A percentile compares a stretch with the other conserved stretches of the same genome.
Evolutionary conservation across 164 flowering plant species (phyloP).

Genomic region (Sextonia rubra): DNA sequence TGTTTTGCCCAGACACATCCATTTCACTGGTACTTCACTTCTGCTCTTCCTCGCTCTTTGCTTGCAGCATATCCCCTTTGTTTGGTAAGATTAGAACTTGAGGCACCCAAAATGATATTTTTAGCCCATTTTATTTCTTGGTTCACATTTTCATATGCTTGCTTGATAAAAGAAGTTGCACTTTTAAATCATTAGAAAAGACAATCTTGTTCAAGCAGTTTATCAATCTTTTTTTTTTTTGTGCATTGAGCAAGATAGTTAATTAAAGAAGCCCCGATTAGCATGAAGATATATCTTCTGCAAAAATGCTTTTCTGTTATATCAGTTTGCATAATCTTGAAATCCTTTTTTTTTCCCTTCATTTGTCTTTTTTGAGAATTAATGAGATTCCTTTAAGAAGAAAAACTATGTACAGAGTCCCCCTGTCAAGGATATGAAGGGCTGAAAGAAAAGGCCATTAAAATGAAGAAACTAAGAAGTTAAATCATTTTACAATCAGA

Average conservation of each 20-base stretch:
- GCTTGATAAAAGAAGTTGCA: background rate
- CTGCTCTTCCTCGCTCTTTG: constrained; percentile 92
- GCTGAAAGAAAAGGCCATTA: too few species aligned
- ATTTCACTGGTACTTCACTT: constrained; percentile 93
- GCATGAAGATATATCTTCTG: background rate
- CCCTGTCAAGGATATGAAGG: too few species aligned
- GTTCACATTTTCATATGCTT: background rate
- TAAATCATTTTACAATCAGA: too few species aligned
- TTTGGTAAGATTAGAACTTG: constrained; percentile 52
- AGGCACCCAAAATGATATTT: background rate
- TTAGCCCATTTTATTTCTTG: background rate
- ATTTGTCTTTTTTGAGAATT: too few species aligned
- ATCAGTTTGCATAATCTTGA: background rate
- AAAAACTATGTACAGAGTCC: too few species aligned
- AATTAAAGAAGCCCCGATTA: too few species aligned
- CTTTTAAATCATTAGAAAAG: background rate
- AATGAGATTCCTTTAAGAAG: too few species aligned
- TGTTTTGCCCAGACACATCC: constrained; percentile 58
- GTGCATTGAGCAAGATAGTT: background rate
- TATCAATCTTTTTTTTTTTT: background rate
- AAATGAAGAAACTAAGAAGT: too few species aligned
- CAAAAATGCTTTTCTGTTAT: background rate
- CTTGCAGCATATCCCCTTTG: constrained; percentile 92
- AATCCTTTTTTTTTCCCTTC: too few species aligned
- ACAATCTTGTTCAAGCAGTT: background rate